These are phyloP conservation scores for Evernia prunastri DNA, from an alignment of 495 filamentous ascomycete genomes.

Conservation along the genomic window DNA sequence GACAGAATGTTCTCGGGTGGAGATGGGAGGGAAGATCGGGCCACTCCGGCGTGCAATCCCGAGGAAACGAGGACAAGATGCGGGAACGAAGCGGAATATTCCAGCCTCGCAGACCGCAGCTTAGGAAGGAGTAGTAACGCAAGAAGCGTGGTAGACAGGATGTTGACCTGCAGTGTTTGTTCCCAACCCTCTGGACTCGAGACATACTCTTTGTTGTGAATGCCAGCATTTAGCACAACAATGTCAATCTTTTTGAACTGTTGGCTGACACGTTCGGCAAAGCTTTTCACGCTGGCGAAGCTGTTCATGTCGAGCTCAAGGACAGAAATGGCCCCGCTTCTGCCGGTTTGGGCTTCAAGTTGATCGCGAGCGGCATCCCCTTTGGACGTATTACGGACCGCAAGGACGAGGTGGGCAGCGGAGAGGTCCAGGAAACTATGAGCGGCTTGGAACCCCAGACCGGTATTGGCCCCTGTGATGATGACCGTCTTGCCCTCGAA, in stretches of 20 bases:
- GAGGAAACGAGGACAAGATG: conserved; percentile 8
- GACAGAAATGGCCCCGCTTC: conserved; percentile 38
- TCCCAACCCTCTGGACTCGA: not conserved
- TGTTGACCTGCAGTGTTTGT: conserved; percentile 48
- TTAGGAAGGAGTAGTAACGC: conserved; percentile 32
- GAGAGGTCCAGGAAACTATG: conserved; percentile 41
- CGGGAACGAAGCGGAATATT: too few species aligned
- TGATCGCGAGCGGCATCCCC: conserved; percentile 39
- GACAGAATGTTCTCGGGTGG: not conserved
- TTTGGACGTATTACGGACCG: conserved; percentile 42
- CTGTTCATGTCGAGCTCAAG: conserved; percentile 51
- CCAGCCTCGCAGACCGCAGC: not conserved
- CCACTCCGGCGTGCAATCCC: too few species aligned
- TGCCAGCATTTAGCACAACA: conserved; percentile 41
- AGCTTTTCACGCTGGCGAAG: conserved; percentile 32
- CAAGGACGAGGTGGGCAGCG: conserved; percentile 46
- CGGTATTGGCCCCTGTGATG: conserved; percentile 48
- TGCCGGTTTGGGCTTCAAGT: conserved; percentile 32
- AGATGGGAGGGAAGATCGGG: too few species aligned
- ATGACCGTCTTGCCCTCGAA: conserved; percentile 42
- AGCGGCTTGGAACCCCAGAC: conserved; percentile 46
- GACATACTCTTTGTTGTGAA: conserved; percentile 27
- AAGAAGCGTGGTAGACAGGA: conserved; percentile 43
- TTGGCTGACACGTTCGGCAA: conserved; percentile 34
- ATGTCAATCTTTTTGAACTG: conserved; percentile 35